Percentiles rank a stretch among this genome's conserved stretches.
phyloP scores from a whole-genome alignment of 129 eudicot genomes.

The Flaveria ramosissima region DNA sequence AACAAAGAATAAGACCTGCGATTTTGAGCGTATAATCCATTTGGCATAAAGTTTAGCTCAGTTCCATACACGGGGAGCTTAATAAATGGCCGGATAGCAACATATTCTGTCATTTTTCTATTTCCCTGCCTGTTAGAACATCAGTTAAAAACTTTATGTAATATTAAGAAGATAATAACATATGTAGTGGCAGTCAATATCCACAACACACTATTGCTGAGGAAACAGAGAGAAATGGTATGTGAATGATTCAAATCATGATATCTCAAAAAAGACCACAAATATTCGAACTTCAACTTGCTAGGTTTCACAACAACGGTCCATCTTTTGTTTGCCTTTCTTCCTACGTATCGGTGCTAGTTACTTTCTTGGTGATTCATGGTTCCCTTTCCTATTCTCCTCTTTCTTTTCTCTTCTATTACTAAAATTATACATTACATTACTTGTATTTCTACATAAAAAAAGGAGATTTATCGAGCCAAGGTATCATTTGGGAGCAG shows the following conservation, averaged over 20 bases:
- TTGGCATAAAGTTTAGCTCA: slow-evolving; percentile 32
- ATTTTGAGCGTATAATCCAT: slow-evolving; percentile 34
- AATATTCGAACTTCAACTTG: background rate
- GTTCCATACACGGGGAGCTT: slow-evolving; percentile 46
- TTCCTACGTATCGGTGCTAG: too few species aligned
- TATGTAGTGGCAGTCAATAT: background rate
- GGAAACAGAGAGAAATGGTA: background rate
- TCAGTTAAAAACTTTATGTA: background rate
- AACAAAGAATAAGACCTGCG: slow-evolving; percentile 42
- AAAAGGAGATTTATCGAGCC: too few species aligned
- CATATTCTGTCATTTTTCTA: slow-evolving; percentile 57
- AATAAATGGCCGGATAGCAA: slow-evolving; percentile 46
- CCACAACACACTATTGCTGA: slow-evolving; percentile 6
- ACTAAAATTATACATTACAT: too few species aligned
- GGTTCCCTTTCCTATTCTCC: too few species aligned
- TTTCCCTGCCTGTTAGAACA: slow-evolving; percentile 31
- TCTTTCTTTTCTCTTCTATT: too few species aligned
- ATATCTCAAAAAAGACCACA: background rate
- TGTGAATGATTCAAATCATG: background rate
- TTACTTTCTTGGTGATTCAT: too few species aligned
- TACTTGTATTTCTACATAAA: too few species aligned
- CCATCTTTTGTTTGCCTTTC: background rate
- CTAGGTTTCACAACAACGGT: background rate
- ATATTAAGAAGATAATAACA: background rate
- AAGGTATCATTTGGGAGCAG: too few species aligned